Percentiles rank a stretch among this genome's conserved stretches.
These are phyloP conservation scores for Phanerochaete carnosa DNA, from an alignment of 768 basidiomycete genomes.

Conservation along the genomic window DNA sequence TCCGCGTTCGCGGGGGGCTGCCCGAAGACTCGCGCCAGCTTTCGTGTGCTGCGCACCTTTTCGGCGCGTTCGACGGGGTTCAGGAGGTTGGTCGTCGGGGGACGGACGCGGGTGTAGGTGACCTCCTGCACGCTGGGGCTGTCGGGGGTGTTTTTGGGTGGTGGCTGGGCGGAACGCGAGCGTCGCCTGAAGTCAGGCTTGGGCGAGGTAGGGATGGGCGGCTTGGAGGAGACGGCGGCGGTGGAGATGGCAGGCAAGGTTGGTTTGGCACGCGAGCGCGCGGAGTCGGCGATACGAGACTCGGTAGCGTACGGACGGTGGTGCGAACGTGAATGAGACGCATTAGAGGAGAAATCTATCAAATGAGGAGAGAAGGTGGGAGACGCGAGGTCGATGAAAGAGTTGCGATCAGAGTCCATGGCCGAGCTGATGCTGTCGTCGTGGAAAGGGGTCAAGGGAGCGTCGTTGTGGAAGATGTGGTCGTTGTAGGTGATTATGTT, in stretches of 20 bases:
- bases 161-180: conserved; percentile 19
- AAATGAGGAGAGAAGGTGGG: conserved; percentile 21
- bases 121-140: conserved; percentile 8
- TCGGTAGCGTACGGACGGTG: conserved; percentile 10
- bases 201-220: conserved; percentile 42
- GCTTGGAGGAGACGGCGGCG: conserved; percentile 26
- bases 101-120: conserved; percentile 26
- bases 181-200: conserved; percentile 44
- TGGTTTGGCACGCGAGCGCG: conserved; percentile 1
- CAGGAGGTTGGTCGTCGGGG: conserved; percentile 69
- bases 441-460: conserved; percentile 5
- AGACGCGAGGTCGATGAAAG: conserved; percentile 47
- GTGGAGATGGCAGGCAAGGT: conserved; percentile 10
- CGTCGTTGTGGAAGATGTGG: conserved; percentile 3
- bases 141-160: not conserved
- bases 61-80: conserved; percentile 64
- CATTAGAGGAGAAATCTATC: conserved; percentile 10
- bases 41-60: conserved; percentile 68
- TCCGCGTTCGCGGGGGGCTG: conserved; percentile 43
- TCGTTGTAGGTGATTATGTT: not conserved
- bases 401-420: conserved; percentile 34
- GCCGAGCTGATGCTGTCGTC: conserved; percentile 1
- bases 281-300: not conserved
- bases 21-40: conserved; percentile 80
- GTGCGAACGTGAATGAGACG: not conserved